phyloP scores from a whole-genome alignment of 768 basidiomycete genomes.

The Calocera viscosa region DNA sequence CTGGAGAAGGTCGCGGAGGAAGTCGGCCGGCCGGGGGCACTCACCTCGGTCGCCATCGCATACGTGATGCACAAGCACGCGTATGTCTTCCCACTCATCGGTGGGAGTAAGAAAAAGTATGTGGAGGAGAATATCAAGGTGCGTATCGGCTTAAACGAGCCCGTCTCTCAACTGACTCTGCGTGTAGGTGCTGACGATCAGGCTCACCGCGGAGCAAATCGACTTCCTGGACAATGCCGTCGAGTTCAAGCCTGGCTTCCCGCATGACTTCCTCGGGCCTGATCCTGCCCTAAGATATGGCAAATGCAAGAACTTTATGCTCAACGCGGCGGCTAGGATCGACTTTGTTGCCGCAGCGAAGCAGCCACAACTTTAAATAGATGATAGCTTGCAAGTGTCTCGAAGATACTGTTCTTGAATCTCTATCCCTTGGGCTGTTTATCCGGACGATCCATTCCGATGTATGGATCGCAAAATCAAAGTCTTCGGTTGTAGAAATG shows the following conservation, averaged over 20 bases:
- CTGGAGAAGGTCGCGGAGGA: slow-evolving; percentile 42
- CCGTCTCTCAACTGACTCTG: slow-evolving; percentile 30
- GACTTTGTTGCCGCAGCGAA: neutral
- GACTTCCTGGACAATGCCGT: slow-evolving; percentile 33
- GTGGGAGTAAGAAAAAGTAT: slow-evolving; percentile 43
- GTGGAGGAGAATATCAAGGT: slow-evolving; percentile 41
- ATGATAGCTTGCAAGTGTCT: too few relatives aligned
- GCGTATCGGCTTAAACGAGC: neutral
- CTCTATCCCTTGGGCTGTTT: too few relatives aligned
- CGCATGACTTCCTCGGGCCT: slow-evolving; percentile 21
- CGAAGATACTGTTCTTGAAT: too few relatives aligned
- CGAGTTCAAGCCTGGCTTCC: slow-evolving; percentile 40
- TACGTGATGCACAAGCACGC: slow-evolving; percentile 45
- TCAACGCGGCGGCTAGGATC: neutral
- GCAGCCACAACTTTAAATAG: neutral
- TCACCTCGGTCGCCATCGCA: slow-evolving; percentile 35
- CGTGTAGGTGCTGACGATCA: slow-evolving; percentile 36
- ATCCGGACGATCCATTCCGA: too few relatives aligned
- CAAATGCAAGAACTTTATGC: neutral
- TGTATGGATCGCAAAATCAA: too few relatives aligned
- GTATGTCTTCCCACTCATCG: slow-evolving; percentile 42
- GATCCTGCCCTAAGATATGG: neutral
- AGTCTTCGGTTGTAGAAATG: too few relatives aligned
- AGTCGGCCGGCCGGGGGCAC: slow-evolving; percentile 26
- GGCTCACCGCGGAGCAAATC: slow-evolving; percentile 36